Evolutionary conservation across 2,329 filamentous ascomycete species (phyloP), one percentile per base, ranked within the genome.

Genomic region (Cytospora piceicola): DNA sequence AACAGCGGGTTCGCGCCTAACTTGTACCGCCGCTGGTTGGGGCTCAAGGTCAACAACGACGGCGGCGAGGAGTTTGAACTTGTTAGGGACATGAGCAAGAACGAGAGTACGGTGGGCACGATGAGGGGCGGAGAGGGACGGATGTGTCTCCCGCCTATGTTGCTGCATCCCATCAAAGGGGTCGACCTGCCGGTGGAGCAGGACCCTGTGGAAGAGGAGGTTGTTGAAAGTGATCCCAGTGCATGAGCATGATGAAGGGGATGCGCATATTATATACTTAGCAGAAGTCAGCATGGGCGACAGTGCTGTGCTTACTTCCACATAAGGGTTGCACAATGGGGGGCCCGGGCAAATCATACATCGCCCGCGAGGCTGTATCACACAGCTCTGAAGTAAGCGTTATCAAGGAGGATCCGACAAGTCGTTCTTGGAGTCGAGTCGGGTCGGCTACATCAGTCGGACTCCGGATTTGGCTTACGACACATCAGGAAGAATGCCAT

Each of bases 111-210:
- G 1, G 81, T 86, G 8, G 76, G 77, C 52, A 75, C 78, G 69
- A 89, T 88, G 84, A 83, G 81, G 58, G 85, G 88, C 57, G 88
- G 90, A 20, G 91, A 94, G 76, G 92, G 92, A 14, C 85, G 93
- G 67, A 96, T 97, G 93, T 97, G 94, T 78, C 79, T 97, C 51
- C 93, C 93, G 9, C 92, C 91, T 0, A 94, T 97, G 89, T 78
- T 97, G 68, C 78, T 97, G 69, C 94, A 97, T 82, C 94, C 94
- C 0, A 85, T 97, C 61, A 97, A 97, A 81, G 85, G 87, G 61
- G 84, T 94, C 6, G 86, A 90, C 65, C 72, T 90, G 59, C 85
- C 88, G 9, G 86, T 90, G 2, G 89, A 85, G 75, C 83, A 83
- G 30, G 80, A 83, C 52, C 78, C 81, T 4, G 78, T 80, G 3